A percentile compares a stretch with the other conserved stretches of the same genome.
Conservation (phyloP, 176 grass and related monocot genomes). For the Rhynchospora tenuis region DNA sequence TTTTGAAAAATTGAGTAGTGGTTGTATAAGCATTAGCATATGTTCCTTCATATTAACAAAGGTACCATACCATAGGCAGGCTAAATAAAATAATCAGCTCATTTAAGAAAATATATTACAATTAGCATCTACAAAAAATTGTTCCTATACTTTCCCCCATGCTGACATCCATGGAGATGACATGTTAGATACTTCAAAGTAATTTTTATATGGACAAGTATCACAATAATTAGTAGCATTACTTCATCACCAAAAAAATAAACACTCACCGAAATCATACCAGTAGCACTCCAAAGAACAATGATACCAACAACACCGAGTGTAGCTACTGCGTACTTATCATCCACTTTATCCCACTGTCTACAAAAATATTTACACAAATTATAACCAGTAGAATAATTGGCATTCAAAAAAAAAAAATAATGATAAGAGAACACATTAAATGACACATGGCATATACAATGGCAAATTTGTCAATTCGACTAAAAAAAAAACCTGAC, state of each 20-base stretch:
- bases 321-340: constrained; percentile 82
- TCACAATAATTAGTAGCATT: neutral
- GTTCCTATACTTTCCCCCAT: neutral
- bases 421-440: too few species aligned
- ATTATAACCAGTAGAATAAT: constrained; percentile 31
- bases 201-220: neutral
- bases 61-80: neutral
- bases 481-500: neutral
- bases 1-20: neutral
- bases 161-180: neutral
- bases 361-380: constrained; percentile 43
- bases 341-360: constrained; percentile 98
- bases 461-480: neutral
- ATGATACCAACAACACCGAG: constrained; percentile 54
- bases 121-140: neutral
- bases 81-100: neutral
- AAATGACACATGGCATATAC: neutral
- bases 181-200: neutral
- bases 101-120: neutral
- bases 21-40: neutral
- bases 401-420: neutral
- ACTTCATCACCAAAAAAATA: neutral
- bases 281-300: constrained; percentile 67
- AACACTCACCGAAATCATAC: constrained; percentile 53
- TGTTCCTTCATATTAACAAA: neutral